Base-by-base conservation (phyloP, 768 basidiomycete genomes). In the Cantharellus anzutake region DNA sequence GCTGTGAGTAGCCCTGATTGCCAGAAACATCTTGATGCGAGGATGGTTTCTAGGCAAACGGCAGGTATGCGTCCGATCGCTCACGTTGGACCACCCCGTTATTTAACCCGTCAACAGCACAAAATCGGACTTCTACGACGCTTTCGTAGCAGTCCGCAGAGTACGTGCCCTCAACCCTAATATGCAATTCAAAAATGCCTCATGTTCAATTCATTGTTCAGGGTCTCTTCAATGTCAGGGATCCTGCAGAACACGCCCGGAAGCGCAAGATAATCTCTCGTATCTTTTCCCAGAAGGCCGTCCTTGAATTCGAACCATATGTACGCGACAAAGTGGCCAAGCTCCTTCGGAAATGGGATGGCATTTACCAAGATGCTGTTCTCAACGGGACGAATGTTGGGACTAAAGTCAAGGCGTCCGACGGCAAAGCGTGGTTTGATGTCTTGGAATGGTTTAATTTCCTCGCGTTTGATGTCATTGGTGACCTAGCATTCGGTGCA, bases 191-290 rank as follows among this genome's bases (percentile, higher is more conserved):
- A 56, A 34, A 3, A n/a, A 4, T 5, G 14, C 48, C n/a, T 2
- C 38, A 60, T 65, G 11, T 37, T 55, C 7, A 55, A 11, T 37
- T 55, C 11, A 48, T 48, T 48, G 29, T 48, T 48, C 37, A 65
- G 62, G 83, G 84, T 1, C 71, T 88, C 38, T 87, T 88, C 77
- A 86, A 83, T 69, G 85, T 84, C 16, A 80, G 87, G 51, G 79
- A 84, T 66, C 80, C 87, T 40, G 67, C 70, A 3, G 85, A 89
- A 60, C 90, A 94, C 68, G 52, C 86, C 3, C 80, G 90, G 50
- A 94, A 92, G 71, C 82, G 89, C 72, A 94, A 94, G 72, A 86
- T 96, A 62, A 79, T 94, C 52, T 83, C 86, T 0, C 80, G 86
- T 67, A 83, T 88, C 65, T 87, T 87, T 71, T 82, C 83, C 1